A percentile compares a stretch with the other conserved stretches of the same genome.
Evolutionary conservation across 192 early-diverging fungal genomes (phyloP).

Genomic region (Oehlia diaphana): DNA sequence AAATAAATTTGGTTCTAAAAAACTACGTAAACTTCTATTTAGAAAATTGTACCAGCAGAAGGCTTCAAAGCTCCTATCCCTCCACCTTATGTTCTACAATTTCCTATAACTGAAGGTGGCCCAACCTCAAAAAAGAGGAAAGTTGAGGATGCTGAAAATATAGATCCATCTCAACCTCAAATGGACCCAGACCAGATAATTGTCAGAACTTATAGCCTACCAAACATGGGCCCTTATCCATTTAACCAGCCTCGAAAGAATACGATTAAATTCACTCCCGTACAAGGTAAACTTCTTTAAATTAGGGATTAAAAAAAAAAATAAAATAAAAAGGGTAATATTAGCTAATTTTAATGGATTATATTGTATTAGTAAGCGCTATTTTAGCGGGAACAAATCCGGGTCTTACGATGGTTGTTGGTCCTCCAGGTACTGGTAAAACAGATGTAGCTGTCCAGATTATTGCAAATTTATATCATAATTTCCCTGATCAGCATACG

Average conservation of each 20-base stretch:
- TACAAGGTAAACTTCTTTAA: constrained; percentile 57
- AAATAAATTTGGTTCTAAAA: constrained; percentile 6
- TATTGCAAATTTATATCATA: constrained; percentile 93
- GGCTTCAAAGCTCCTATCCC: constrained; percentile 34
- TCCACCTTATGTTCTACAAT: constrained; percentile 79
- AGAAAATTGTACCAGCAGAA: constrained; percentile 40
- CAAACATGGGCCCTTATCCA: constrained; percentile 75
- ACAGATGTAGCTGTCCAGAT: constrained; percentile 98
- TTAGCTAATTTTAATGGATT: neutral
- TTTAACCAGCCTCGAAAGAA: constrained; percentile 71
- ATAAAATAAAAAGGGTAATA: no score
- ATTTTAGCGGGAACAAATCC: constrained; percentile 83
- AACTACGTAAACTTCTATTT: neutral
- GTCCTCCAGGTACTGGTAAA: constrained; percentile 98
- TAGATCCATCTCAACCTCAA: constrained; percentile 14
- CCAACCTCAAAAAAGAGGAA: constrained; percentile 35
- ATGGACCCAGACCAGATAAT: constrained; percentile 48
- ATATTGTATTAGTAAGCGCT: constrained; percentile 60
- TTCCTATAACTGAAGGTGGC: constrained; percentile 49
- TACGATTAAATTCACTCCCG: constrained; percentile 79
- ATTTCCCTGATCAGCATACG: constrained; percentile 81
- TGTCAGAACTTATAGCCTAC: constrained; percentile 63
- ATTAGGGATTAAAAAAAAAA: neutral
- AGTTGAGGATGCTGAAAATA: constrained; percentile 44
- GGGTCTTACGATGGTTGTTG: constrained; percentile 92